These are phyloP conservation scores for Dothistroma septosporum DNA, from an alignment of 2,329 filamentous ascomycete genomes.

Conservation along the genomic window DNA sequence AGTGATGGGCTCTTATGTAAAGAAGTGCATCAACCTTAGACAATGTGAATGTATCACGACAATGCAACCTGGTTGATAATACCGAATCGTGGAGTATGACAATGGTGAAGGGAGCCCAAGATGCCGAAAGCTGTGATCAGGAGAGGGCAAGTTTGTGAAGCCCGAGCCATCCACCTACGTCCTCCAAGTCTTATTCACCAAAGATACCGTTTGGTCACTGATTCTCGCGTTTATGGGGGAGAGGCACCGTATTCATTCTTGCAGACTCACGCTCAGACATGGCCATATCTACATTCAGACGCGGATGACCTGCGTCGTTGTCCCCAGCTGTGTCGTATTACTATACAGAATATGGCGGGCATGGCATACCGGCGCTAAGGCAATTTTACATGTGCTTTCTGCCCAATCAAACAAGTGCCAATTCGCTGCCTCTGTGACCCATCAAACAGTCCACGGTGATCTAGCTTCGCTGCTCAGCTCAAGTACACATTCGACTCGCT, in stretches of 20 bases:
- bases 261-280: not conserved
- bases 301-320: too few relatives aligned
- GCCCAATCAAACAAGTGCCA: not conserved
- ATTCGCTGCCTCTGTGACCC: too few relatives aligned
- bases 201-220: not conserved
- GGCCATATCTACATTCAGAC: too few relatives aligned
- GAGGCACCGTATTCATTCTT: not conserved
- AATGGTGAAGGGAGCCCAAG: not conserved
- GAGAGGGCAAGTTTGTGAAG: not conserved
- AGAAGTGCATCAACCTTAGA: not conserved
- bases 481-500: too few relatives aligned
- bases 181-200: not conserved
- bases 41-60: not conserved
- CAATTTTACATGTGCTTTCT: not conserved
- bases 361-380: not conserved
- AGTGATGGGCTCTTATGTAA: not conserved
- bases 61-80: not conserved
- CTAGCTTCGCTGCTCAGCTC: too few relatives aligned
- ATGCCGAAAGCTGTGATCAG: not conserved
- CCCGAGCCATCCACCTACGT: not conserved
- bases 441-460: too few relatives aligned
- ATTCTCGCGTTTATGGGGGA: not conserved
- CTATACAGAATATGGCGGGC: not conserved
- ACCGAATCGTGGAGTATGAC: not conserved
- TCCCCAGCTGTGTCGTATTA: too few relatives aligned